Conservation (phyloP, 106 monocot species). For the Dendrobium officinale region DNA sequence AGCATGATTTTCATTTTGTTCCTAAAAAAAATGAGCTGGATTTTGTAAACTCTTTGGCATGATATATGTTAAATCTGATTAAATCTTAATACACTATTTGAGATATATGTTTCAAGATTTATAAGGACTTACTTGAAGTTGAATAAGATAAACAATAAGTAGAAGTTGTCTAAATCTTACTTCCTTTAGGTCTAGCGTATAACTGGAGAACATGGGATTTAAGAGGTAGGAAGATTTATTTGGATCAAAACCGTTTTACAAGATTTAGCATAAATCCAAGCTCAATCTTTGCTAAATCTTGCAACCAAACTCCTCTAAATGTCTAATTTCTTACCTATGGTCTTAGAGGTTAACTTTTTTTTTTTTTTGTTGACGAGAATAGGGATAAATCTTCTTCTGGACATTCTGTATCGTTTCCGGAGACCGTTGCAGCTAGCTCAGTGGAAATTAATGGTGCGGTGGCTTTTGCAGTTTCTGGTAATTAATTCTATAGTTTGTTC, state of each 20-base stretch:
- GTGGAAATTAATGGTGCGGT: conserved; percentile 51
- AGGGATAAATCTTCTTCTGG: conserved; percentile 80
- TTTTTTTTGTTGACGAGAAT: neutral
- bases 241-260: too few species aligned
- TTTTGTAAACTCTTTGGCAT: too few species aligned
- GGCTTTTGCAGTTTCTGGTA: conserved; percentile 93
- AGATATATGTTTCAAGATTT: too few species aligned
- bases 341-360: neutral
- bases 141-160: too few species aligned
- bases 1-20: neutral
- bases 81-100: too few species aligned
- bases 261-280: too few species aligned
- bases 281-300: too few species aligned
- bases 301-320: neutral
- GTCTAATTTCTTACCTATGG: neutral
- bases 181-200: too few species aligned
- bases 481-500: neutral
- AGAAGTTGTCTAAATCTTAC: too few species aligned
- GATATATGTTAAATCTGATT: too few species aligned
- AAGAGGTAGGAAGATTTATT: neutral
- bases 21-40: neutral
- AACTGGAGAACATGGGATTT: too few species aligned
- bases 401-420: conserved; percentile 49
- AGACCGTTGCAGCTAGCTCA: conserved; percentile 61
- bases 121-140: too few species aligned